phyloP scores from a whole-genome alignment of 2,329 filamentous ascomycete species.

The Aspergillus versicolor region DNA sequence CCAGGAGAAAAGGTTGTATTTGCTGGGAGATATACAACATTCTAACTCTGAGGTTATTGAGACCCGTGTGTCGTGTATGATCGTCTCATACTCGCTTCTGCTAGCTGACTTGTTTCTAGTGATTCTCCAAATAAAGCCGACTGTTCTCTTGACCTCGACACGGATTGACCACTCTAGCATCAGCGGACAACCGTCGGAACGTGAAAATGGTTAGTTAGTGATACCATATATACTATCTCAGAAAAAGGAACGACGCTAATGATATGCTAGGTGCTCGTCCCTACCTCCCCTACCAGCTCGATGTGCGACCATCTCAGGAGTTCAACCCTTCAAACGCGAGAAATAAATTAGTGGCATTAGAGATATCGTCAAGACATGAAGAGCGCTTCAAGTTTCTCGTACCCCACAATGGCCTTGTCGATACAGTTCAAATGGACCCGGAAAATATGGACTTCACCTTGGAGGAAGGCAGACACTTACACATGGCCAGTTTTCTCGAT shows the following conservation, averaged over 20 bases:
- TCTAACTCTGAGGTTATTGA: conserved; percentile 70
- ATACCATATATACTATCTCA: background rate
- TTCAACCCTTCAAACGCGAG: conserved; percentile 69
- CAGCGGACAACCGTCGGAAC: conserved; percentile 46
- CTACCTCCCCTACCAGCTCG: conserved; percentile 61
- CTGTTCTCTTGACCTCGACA: conserved; percentile 57
- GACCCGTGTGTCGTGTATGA: conserved; percentile 40
- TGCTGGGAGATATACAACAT: conserved; percentile 73
- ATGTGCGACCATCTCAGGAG: conserved; percentile 68
- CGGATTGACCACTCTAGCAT: conserved; percentile 50
- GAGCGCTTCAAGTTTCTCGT: conserved; percentile 59
- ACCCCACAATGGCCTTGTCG: conserved; percentile 55
- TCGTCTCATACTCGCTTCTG: conserved; percentile 18
- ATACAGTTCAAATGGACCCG: conserved; percentile 38
- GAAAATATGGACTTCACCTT: conserved; percentile 50
- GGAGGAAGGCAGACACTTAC: conserved; percentile 64
- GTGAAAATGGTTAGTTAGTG: conserved; percentile 33
- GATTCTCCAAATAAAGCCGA: conserved; percentile 61
- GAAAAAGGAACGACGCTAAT: background rate
- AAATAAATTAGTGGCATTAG: conserved; percentile 63
- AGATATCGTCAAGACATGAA: conserved; percentile 50
- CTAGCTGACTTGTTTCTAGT: conserved; percentile 45
- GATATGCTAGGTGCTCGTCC: conserved; percentile 46
- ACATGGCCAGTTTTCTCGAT: conserved; percentile 69
- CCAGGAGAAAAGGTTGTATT: conserved; percentile 65